Evolutionary conservation across 306 rosid genomes (phyloP).

Genomic region (Lathyrus oleraceus): DNA sequence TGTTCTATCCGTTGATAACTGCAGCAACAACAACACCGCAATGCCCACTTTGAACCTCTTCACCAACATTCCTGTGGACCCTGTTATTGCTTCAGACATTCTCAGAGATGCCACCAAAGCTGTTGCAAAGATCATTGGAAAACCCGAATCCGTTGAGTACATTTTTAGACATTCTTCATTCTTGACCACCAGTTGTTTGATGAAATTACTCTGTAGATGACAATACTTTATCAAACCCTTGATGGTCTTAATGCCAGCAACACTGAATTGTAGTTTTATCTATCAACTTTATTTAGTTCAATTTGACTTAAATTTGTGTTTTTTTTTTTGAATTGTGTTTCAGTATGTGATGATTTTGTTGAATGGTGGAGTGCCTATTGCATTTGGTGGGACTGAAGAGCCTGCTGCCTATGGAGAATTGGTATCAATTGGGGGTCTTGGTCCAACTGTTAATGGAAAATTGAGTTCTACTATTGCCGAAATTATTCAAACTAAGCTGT

Average conservation of each 20-base stretch:
- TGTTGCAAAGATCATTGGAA: constrained; percentile 82
- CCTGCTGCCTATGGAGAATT: constrained; percentile 95
- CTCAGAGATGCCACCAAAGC: constrained; percentile 95
- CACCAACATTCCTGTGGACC: constrained; percentile 86
- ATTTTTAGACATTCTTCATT: not conserved
- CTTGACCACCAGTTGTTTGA: constrained; percentile 53
- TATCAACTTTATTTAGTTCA: not conserved
- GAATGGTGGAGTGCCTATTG: constrained; percentile 82
- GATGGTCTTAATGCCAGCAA: not conserved
- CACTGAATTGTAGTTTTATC: not conserved
- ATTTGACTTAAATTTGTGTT: not conserved
- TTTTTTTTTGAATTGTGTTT: not conserved
- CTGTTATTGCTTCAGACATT: constrained; percentile 80
- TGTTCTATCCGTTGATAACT: not conserved
- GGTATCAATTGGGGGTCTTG: constrained; percentile 87
- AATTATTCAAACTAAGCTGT: constrained; percentile 82
- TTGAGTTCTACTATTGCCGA: constrained; percentile 89
- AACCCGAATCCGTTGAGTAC: constrained; percentile 81
- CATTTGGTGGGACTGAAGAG: constrained; percentile 84
- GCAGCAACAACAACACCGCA: not conserved
- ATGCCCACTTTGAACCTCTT: constrained; percentile 89
- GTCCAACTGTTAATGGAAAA: constrained; percentile 75
- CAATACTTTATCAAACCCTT: not conserved
- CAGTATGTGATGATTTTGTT: constrained; percentile 95
- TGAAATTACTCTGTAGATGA: constrained; percentile 42